These are phyloP conservation scores for Cyberlindnera galapagoensis DNA, from an alignment of 805 yeast species.

Conservation along the genomic window DNA sequence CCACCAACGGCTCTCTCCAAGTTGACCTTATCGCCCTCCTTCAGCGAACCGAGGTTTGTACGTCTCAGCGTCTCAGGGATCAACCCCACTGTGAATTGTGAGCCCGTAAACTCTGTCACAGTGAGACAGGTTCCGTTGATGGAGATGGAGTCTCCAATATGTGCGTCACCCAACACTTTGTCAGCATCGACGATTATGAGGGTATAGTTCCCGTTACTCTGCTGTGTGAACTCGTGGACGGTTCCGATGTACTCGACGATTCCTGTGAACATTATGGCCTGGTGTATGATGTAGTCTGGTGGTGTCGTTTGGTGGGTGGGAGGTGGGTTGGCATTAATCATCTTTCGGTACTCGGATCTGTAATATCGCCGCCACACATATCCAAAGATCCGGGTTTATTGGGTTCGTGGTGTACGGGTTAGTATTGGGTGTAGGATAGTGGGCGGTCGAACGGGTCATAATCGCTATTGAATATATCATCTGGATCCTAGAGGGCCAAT, in stretches of 20 bases:
- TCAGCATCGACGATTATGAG: conserved; percentile 57
- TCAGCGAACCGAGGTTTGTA: conserved; percentile 64
- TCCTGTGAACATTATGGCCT: conserved; percentile 94
- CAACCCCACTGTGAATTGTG: conserved; percentile 78
- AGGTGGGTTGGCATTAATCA: too few relatives aligned
- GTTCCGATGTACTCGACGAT: conserved; percentile 81
- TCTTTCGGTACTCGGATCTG: too few relatives aligned
- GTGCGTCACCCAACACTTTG: conserved; percentile 67
- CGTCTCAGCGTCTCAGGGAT: conserved; percentile 88
- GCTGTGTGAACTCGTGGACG: conserved; percentile 44
- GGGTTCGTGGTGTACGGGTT: too few relatives aligned
- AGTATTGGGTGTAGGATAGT: too few relatives aligned
- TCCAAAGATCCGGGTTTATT: too few relatives aligned
- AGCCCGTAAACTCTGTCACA: conserved; percentile 67
- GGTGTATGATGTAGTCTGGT: too few relatives aligned
- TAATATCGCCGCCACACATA: too few relatives aligned
- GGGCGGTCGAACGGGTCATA: too few relatives aligned
- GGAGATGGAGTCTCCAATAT: conserved; percentile 90
- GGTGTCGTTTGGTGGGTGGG: too few relatives aligned
- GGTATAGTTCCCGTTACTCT: conserved; percentile 78
- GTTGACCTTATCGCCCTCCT: conserved; percentile 59
- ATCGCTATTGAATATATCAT: too few relatives aligned
- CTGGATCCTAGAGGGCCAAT: too few relatives aligned
- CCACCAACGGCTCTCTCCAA: conserved; percentile 85
- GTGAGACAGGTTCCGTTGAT: conserved; percentile 89